Base-by-base conservation (phyloP, 208 protist genomes). In the Leishmania aethiopica region DNA sequence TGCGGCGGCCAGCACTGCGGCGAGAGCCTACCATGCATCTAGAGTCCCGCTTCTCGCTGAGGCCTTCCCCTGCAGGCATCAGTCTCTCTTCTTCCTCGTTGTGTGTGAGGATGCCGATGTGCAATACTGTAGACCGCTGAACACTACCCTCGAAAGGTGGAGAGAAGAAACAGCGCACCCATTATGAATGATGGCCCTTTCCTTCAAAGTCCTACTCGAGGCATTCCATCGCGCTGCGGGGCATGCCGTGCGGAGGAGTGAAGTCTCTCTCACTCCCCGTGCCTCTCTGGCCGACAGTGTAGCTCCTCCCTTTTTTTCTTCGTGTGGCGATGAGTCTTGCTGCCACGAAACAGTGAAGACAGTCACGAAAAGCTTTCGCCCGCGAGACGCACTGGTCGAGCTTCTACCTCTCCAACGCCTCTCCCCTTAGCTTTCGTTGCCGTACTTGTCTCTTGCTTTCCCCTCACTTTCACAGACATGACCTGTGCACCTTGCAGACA, bases 91-190 rank as follows among this genome's bases (percentile, higher is more conserved):
- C n/a, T 53, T 40, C 77, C 25, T 84, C 25, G 22, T 13, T 77
- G 15, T 71, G 40, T 35, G 10, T 64, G 47, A 45, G 70, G 35
- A 62, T 17, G 32, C n/a, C 35, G 60, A 37, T 76, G 40, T 53
- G 37, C 53, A 76, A 47, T 75, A 75, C 53, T 55, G 45, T 37
- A 75, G 77, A 71, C 37, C n/a, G 74, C 59, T 55, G 71, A n/a
- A 25, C 28, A 49, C 32, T 25, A 10, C 13, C 28, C 35, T 25
- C 15, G 47, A 69, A 78, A 67, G 25, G 45, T 37, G 67, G 7
- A 11, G 19, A 15, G 32, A 62, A 22, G 35, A 40, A 77, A 37
- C 25, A 51, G 42, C 28, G 28, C 22, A 37, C 45, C 28, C 42
- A 74, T 53, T 37, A 19, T 57, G 49, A 22, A 62, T 47, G 47